Percentiles rank a stretch among this genome's conserved stretches.
phyloP scores from a whole-genome alignment of 805 yeast species.

The Ogataea parapolymorpha region DNA sequence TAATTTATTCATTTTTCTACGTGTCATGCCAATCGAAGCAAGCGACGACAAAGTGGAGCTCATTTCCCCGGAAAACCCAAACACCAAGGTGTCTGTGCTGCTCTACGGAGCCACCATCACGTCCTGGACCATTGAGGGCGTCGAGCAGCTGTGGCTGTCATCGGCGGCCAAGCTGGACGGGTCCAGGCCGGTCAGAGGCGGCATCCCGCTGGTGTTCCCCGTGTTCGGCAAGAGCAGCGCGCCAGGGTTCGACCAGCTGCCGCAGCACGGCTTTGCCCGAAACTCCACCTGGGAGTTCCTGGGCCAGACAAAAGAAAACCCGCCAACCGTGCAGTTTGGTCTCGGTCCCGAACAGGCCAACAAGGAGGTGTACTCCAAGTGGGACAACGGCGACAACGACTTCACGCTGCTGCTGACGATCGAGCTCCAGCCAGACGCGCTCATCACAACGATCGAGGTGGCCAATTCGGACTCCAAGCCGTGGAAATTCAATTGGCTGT shows the following conservation, averaged over 20 bases:
- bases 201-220: constrained; percentile 95
- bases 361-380: constrained; percentile 51
- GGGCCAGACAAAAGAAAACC: constrained; percentile 70
- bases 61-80: constrained; percentile 48
- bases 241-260: constrained; percentile 62
- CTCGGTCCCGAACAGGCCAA: constrained; percentile 82
- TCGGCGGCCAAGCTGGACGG: constrained; percentile 85
- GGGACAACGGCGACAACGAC: constrained; percentile 57
- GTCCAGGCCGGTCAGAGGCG: constrained; percentile 92
- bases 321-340: constrained; percentile 86
- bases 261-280: constrained; percentile 97
- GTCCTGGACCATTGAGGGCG: constrained; percentile 72
- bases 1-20: constrained; percentile 4
- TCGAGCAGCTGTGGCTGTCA: constrained; percentile 82
- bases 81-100: constrained; percentile 63
- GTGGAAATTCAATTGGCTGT: constrained; percentile 89
- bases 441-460: constrained; percentile 72
- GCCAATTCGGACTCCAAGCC: constrained; percentile 61
- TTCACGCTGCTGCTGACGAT: constrained; percentile 76
- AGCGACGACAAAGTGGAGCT: constrained; percentile 59
- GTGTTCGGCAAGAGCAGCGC: constrained; percentile 72
- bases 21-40: constrained; percentile 59
- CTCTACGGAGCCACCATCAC: constrained; percentile 85
- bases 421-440: constrained; percentile 51
- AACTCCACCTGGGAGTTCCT: constrained; percentile 89